Evolutionary conservation across 805 yeast genomes (phyloP), one percentile per base, ranked within the genome.

Genomic region (Yarrowia alimentaria): DNA sequence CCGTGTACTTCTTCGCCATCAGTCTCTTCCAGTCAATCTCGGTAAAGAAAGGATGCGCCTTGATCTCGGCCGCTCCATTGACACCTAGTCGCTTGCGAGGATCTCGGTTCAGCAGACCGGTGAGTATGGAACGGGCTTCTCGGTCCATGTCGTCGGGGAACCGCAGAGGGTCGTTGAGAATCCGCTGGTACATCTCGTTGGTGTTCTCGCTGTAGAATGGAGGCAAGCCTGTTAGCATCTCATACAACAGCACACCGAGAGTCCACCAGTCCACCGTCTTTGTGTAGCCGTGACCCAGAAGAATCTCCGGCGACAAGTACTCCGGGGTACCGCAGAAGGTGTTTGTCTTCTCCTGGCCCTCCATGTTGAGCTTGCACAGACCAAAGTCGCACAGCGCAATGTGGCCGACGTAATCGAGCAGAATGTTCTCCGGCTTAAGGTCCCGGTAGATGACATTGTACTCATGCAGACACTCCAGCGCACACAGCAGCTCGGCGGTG

Each of bases 181-280:
- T 93, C 70, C 91, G 93, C 61, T 85, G 80, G 72, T 93, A 93
- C 99, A 93, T 93, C 34, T 81, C 81, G 54, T 89, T 83, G 6
- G 85, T 85, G 67, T 90, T 93, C 63, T 90, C 96, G 64, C 93
- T 98, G 65, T 88, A 93, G 65, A 88, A 93, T 30, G 99, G 99
- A 4, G 99, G 99, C 58, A 93, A 75, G 1, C 98, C 96, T 1
- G 97, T 89, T 55, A 93, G 73, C 99, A 93, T 93, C 64, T 91
- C 99, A 65, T 88, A 93, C 35, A 93, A 72, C 50, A 93, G 73
- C 13, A 91, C 90, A 32, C 99, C 99, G 59, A 93, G 73, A 1
- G 99, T 93, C 99, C 99, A 93, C 91, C 96, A 93, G 68, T 93
- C 99, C 17, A 93, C 98, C 8, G 85, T 84, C 65, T 95, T 81